A percentile compares a stretch with the other conserved stretches of the same genome.
phyloP scores from a whole-genome alignment of 2,329 filamentous ascomycete species.

The Coniochaeta ligniaria region DNA sequence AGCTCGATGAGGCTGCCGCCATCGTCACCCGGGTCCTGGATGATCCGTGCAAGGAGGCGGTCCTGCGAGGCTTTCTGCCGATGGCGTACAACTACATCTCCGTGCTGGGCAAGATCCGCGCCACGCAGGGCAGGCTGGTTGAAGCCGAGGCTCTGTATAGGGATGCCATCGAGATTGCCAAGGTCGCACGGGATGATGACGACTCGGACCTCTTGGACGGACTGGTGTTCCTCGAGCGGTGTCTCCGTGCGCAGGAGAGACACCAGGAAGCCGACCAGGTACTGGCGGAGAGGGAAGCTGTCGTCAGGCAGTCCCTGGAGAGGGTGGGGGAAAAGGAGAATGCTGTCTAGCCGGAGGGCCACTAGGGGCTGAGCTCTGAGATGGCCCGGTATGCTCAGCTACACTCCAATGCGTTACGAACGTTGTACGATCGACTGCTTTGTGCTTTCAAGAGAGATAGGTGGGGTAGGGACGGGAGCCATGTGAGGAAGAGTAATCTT shows the following conservation, averaged over 20 bases:
- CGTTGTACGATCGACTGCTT: not conserved
- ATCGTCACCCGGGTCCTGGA: not conserved
- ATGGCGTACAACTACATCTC: constrained; percentile 2
- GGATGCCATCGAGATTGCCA: constrained; percentile 2
- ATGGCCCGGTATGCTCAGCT: not conserved
- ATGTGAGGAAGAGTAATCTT: too few relatives aligned
- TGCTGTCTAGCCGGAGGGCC: not conserved
- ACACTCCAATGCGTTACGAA: not conserved
- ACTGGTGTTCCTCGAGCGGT: constrained; percentile 2
- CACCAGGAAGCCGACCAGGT: constrained; percentile 1
- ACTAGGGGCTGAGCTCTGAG: not conserved
- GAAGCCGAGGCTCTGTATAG: constrained; percentile 2
- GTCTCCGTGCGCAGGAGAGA: constrained; percentile 1
- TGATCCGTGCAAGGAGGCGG: not conserved
- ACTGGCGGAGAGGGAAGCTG: constrained; percentile 1
- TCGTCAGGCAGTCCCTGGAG: constrained; percentile 4
- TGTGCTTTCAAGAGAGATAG: not conserved
- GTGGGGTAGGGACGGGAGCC: too few relatives aligned
- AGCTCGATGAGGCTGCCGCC: not conserved
- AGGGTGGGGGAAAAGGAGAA: constrained; percentile 5
- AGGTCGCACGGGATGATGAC: not conserved
- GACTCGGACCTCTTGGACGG: constrained; percentile 1
- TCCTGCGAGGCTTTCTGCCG: not conserved
- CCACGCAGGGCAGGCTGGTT: not conserved
- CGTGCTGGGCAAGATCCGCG: not conserved